A percentile compares a stretch with the other conserved stretches of the same genome.
Conservation (phyloP, 345 rosid species). For the Isatis tinctoria region DNA sequence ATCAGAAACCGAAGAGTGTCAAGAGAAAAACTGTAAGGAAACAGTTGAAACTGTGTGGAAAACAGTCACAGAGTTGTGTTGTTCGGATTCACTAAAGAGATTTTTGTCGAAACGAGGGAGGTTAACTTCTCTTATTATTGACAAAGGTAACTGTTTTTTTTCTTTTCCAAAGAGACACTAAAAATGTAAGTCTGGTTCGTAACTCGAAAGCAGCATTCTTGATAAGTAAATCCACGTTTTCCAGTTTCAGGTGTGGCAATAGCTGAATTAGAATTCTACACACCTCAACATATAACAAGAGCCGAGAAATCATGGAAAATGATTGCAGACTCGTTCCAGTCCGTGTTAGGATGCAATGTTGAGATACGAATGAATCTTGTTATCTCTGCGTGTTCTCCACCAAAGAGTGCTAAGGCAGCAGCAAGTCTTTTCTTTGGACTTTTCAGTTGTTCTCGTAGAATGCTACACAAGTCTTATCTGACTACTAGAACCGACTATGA, state of each 20-base stretch:
- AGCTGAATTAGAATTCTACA: conserved; percentile 69
- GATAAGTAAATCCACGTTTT: neutral
- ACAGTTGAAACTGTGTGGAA: conserved; percentile 71
- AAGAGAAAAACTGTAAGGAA: conserved; percentile 38
- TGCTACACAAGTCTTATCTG: conserved; percentile 40
- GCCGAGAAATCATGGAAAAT: conserved; percentile 95
- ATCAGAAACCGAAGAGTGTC: conserved; percentile 31
- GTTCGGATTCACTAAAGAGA: conserved; percentile 65
- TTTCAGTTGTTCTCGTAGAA: conserved; percentile 73
- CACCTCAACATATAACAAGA: conserved; percentile 50
- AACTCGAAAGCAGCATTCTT: neutral
- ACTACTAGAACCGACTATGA: conserved; percentile 43
- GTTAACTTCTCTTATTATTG: conserved; percentile 60
- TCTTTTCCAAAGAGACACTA: neutral
- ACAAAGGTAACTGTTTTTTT: conserved; percentile 49
- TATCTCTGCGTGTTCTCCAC: conserved; percentile 37
- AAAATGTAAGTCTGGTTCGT: neutral
- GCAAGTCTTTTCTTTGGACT: conserved; percentile 57
- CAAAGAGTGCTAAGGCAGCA: conserved; percentile 46
- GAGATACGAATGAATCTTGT: conserved; percentile 75
- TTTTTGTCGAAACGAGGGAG: conserved; percentile 74
- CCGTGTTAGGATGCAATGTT: conserved; percentile 73
- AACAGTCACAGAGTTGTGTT: conserved; percentile 56
- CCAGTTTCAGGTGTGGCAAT: conserved; percentile 59
- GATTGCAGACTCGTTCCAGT: conserved; percentile 83